These are phyloP conservation scores for Pythium folliculosum DNA, from an alignment of 352 stramenopile genomes.

Conservation along the genomic window DNA sequence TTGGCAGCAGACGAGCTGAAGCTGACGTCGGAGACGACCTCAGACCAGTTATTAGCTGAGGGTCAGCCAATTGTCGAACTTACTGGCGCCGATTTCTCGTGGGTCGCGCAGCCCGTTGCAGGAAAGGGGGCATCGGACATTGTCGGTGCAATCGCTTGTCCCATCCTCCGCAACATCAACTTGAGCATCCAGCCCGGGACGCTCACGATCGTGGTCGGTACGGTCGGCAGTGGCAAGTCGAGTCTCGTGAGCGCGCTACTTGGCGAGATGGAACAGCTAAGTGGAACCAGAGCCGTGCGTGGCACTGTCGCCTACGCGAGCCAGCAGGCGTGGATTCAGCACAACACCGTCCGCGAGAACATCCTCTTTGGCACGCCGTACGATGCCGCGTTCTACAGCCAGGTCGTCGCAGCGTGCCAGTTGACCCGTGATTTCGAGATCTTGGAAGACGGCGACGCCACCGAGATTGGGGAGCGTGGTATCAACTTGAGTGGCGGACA, in stretches of 20 bases:
- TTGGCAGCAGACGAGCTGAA: conserved; percentile 38
- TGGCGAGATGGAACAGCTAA: conserved; percentile 40
- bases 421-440: conserved; percentile 62
- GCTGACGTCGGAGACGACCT: background rate
- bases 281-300: conserved; percentile 12
- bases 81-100: conserved; percentile 36
- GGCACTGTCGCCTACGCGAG: conserved; percentile 29
- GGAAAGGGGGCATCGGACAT: background rate
- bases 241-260: conserved; percentile 46
- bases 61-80: conserved; percentile 29
- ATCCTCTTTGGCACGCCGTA: conserved; percentile 32
- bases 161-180: conserved; percentile 30
- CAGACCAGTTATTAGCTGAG: conserved; percentile 2
- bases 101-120: conserved; percentile 7
- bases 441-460: conserved; percentile 67
- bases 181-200: conserved; percentile 55
- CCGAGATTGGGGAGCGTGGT: conserved; percentile 54
- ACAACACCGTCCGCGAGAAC: conserved; percentile 35
- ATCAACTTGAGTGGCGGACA: conserved; percentile 41
- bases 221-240: conserved; percentile 57
- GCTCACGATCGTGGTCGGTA: conserved; percentile 54
- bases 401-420: conserved; percentile 47
- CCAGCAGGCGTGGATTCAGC: conserved; percentile 40
- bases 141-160: background rate
- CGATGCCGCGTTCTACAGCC: conserved; percentile 27